Evolutionary conservation across 768 basidiomycete genomes (phyloP).

Genomic region (Termitomyces sp.): DNA sequence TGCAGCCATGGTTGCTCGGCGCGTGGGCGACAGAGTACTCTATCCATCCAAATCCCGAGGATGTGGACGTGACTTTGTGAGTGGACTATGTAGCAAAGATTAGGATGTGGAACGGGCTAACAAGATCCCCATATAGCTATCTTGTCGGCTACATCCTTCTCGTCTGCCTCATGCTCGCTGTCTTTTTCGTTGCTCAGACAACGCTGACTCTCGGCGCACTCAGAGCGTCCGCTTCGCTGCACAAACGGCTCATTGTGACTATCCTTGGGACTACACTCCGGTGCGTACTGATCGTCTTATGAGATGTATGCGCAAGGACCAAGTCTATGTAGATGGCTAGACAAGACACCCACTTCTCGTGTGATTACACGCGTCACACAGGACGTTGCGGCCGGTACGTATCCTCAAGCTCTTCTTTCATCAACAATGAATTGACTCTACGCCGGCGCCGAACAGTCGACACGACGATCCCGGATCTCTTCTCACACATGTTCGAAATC

Average conservation of each 20-base stretch:
- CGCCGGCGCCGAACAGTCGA: conserved; percentile 51
- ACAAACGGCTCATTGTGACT: conserved; percentile 46
- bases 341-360: conserved; percentile 44
- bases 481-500: conserved; percentile 14
- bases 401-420: background rate
- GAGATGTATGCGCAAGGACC: no score
- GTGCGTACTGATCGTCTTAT: conserved; percentile 27
- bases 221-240: conserved; percentile 53
- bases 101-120: no score
- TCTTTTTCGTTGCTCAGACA: conserved; percentile 31
- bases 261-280: conserved; percentile 59
- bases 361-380: conserved; percentile 65
- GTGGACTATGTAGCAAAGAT: conserved; percentile 22
- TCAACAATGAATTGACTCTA: conserved; percentile 5
- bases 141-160: conserved; percentile 33
- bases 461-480: conserved; percentile 27
- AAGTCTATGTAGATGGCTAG: conserved; percentile 40
- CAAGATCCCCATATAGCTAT: conserved; percentile 40
- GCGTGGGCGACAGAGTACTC: conserved; percentile 43
- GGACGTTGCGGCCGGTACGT: conserved; percentile 48
- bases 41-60: conserved; percentile 22
- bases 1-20: conserved; percentile 44
- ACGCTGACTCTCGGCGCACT: conserved; percentile 44
- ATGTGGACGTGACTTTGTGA: conserved; percentile 33
- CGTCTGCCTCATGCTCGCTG: conserved; percentile 28